Percentiles rank a stretch among this genome's conserved stretches.
Evolutionary conservation across 441 rosid genomes (phyloP).

Genomic region (Cnidoscolus chayamansa): DNA sequence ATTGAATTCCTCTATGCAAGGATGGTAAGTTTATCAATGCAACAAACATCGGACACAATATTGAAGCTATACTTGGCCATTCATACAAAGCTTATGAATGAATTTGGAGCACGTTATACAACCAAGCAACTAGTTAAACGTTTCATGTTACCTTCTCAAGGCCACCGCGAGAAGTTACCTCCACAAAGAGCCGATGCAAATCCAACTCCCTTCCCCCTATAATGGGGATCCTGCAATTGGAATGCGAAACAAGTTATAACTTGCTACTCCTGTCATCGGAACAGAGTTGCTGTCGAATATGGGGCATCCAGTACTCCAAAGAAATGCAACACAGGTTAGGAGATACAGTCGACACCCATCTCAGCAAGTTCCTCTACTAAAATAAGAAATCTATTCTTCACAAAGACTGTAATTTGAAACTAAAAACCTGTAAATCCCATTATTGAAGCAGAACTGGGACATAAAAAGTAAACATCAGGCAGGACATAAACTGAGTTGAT

Average conservation of each 20-base stretch:
- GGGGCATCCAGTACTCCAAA: not conserved
- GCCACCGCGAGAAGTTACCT: conserved; percentile 95
- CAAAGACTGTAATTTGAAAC: not conserved
- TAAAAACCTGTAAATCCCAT: not conserved
- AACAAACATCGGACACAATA: not conserved
- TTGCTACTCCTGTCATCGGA: not conserved
- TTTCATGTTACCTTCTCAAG: conserved; percentile 63
- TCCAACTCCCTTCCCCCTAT: conserved; percentile 89
- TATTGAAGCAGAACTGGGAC: not conserved
- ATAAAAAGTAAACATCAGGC: not conserved
- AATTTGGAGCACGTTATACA: not conserved
- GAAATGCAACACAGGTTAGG: not conserved
- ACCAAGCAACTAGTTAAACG: not conserved
- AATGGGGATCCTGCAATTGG: conserved; percentile 68
- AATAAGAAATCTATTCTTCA: not conserved
- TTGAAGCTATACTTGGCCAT: not conserved
- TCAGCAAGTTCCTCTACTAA: not conserved
- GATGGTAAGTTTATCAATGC: not conserved
- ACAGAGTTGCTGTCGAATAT: not conserved
- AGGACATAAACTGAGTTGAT: not conserved
- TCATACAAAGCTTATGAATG: not conserved
- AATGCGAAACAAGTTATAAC: conserved; percentile 1
- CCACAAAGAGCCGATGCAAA: conserved; percentile 83
- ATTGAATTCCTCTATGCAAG: not conserved
- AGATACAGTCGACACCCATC: not conserved